These are phyloP conservation scores for Neurospora hispaniola DNA, from an alignment of 495 filamentous ascomycete genomes.

Conservation along the genomic window DNA sequence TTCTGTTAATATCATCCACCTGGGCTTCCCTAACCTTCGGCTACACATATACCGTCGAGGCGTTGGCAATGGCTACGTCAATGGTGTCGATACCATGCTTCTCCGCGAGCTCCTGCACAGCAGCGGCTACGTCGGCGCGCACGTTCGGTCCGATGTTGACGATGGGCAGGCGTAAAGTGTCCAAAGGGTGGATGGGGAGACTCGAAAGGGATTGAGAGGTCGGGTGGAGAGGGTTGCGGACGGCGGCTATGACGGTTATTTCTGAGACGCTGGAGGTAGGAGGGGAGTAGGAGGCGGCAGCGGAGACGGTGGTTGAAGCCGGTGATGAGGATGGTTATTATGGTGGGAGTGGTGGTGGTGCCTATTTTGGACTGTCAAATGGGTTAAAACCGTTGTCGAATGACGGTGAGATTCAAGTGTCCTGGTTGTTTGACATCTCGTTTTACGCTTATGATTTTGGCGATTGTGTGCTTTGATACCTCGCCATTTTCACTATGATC, in stretches of 20 bases:
- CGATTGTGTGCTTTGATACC: not conserved
- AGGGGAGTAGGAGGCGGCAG: constrained; percentile 5
- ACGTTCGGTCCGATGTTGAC: constrained; percentile 20
- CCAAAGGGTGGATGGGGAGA: constrained; percentile 10
- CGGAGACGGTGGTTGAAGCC: constrained; percentile 26
- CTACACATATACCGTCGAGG: constrained; percentile 16
- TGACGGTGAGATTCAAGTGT: too few species aligned
- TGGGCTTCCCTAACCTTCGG: constrained; percentile 23
- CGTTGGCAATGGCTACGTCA: constrained; percentile 24
- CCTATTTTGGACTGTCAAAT: not conserved
- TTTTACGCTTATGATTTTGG: not conserved
- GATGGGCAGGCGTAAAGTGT: constrained; percentile 13
- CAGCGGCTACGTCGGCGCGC: constrained; percentile 11
- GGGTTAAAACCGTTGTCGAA: too few species aligned
- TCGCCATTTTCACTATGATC: not conserved
- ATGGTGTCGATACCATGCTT: constrained; percentile 17
- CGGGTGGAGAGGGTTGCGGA: constrained; percentile 18
- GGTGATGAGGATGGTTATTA: constrained; percentile 17
- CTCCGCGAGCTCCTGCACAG: constrained; percentile 7
- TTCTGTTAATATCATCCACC: constrained; percentile 19
- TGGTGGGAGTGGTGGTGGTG: not conserved
- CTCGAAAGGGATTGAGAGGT: constrained; percentile 13
- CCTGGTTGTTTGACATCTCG: too few species aligned
- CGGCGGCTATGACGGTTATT: constrained; percentile 26
- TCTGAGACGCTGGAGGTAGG: constrained; percentile 12